Conservation (phyloP, 2,329 filamentous ascomycete species). For the Ambrosiella beaveri region DNA sequence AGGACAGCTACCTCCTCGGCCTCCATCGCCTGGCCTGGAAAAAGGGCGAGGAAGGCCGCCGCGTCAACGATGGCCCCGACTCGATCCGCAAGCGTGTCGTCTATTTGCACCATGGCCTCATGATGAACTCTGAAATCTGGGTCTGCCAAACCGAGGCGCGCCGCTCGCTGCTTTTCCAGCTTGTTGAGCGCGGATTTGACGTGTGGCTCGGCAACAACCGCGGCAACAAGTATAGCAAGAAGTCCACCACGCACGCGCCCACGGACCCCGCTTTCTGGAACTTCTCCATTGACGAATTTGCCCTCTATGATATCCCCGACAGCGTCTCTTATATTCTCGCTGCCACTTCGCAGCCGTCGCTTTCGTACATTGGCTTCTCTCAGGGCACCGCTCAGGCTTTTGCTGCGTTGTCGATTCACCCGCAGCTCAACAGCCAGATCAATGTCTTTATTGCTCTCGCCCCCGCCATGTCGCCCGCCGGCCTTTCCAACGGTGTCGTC, state of each 20-base stretch:
- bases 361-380: constrained; percentile 94
- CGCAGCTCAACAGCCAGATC: constrained; percentile 76
- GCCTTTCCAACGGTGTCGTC: constrained; percentile 75
- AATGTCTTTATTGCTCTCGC: constrained; percentile 93
- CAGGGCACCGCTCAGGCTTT: constrained; percentile 96
- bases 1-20: constrained; percentile 82
- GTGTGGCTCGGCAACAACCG: constrained; percentile 97
- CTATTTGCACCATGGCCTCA: constrained; percentile 84
- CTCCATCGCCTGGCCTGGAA: constrained; percentile 74
- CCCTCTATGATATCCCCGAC: constrained; percentile 92
- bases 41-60: constrained; percentile 61
- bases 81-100: constrained; percentile 68
- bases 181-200: constrained; percentile 85
- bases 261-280: constrained; percentile 75
- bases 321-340: constrained; percentile 82
- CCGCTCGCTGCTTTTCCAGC: constrained; percentile 69
- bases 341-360: constrained; percentile 61
- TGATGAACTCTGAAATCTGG: constrained; percentile 99
- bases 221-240: constrained; percentile 98
- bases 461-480: constrained; percentile 89
- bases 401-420: constrained; percentile 80
- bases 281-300: constrained; percentile 97
- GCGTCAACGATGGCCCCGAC: constrained; percentile 54
- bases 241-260: constrained; percentile 61
- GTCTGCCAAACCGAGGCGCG: constrained; percentile 77